A percentile compares a stretch with the other conserved stretches of the same genome.
These are phyloP conservation scores for Fusarium chuoi DNA, from an alignment of 2,329 filamentous ascomycete genomes.

Conservation along the genomic window DNA sequence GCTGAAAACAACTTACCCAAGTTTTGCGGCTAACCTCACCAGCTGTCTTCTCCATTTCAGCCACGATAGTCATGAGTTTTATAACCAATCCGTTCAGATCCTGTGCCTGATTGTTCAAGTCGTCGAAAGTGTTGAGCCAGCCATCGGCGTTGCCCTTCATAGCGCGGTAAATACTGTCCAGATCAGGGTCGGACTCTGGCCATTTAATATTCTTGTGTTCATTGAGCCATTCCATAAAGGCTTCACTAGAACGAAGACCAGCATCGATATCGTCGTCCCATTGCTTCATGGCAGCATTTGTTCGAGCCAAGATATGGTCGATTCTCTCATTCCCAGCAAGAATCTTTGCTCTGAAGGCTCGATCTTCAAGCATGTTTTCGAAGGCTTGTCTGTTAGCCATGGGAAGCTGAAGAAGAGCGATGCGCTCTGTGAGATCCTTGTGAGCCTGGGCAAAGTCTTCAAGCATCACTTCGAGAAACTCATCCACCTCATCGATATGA, in stretches of 20 bases:
- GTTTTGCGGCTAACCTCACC: constrained; percentile 84
- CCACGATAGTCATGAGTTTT: constrained; percentile 79
- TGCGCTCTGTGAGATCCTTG: constrained; percentile 81
- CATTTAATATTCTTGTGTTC: constrained; percentile 71
- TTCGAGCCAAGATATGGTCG: constrained; percentile 86
- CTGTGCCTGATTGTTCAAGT: constrained; percentile 77
- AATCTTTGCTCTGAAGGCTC: constrained; percentile 82
- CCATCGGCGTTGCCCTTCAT: constrained; percentile 95
- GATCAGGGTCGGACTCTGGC: constrained; percentile 66
- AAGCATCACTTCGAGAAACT: constrained; percentile 85
- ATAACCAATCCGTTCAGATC: constrained; percentile 75
- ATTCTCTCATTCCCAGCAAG: constrained; percentile 90
- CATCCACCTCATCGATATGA: constrained; percentile 94
- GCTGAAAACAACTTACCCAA: constrained; percentile 64
- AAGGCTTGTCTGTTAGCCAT: constrained; percentile 86
- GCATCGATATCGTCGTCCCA: constrained; percentile 82
- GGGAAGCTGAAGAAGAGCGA: constrained; percentile 82
- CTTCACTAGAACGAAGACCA: constrained; percentile 78
- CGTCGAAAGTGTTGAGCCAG: constrained; percentile 84
- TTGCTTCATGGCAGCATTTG: constrained; percentile 78
- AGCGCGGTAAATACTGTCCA: constrained; percentile 80
- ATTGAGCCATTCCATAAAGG: constrained; percentile 80
- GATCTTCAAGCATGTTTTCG: constrained; percentile 87
- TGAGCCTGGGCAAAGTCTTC: constrained; percentile 85
- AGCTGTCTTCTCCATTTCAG: constrained; percentile 87